phyloP scores from a whole-genome alignment of 257 asterid species.

The Przewalskia tangutica region DNA sequence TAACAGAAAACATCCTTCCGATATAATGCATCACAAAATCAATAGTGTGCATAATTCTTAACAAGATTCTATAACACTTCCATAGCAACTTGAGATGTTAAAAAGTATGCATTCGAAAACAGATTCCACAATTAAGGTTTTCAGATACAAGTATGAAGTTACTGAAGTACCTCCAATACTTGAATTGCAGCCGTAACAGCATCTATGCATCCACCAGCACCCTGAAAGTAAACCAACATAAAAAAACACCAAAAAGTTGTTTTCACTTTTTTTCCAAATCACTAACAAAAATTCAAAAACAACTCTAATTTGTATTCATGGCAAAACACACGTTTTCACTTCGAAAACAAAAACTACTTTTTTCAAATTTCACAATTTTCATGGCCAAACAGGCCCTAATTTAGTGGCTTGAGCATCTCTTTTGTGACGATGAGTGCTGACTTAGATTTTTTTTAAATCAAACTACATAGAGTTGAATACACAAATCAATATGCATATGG shows the following conservation, averaged over 20 bases:
- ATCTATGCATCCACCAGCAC: conserved; percentile 60
- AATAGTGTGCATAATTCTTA: background rate
- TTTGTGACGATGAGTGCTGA: background rate
- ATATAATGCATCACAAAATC: background rate
- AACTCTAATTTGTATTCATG: too few relatives aligned
- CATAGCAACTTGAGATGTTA: background rate
- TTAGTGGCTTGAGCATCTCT: background rate
- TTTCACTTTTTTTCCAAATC: too few relatives aligned
- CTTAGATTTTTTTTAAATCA: too few relatives aligned
- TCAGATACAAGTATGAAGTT: background rate
- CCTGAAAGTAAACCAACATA: conserved; percentile 21
- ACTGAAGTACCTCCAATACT: conserved; percentile 55
- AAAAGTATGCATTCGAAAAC: background rate
- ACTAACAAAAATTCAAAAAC: too few relatives aligned
- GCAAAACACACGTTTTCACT: too few relatives aligned
- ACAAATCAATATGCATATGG: background rate
- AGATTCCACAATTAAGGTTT: background rate
- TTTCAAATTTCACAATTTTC: too few relatives aligned
- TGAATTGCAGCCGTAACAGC: conserved; percentile 83
- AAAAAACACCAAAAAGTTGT: too few relatives aligned
- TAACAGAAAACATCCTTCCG: background rate
- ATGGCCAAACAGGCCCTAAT: too few relatives aligned
- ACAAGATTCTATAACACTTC: background rate
- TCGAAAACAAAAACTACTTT: too few relatives aligned
- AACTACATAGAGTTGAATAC: background rate